Percentiles rank a stretch among this genome's conserved stretches.
phyloP scores from a whole-genome alignment of 208 protist genomes.

The Blechomonas ayalai region DNA sequence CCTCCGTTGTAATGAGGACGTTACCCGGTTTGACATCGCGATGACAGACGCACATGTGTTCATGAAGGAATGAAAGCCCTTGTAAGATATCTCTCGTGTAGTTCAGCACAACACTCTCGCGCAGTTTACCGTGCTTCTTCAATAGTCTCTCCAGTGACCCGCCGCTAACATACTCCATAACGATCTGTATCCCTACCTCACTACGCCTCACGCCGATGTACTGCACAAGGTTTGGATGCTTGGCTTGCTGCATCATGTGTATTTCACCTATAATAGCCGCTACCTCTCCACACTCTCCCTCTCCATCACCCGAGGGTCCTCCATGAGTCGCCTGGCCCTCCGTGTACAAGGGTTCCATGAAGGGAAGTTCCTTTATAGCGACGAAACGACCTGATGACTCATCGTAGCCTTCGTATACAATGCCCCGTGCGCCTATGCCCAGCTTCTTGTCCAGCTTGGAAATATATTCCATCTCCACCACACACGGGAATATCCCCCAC shows the following conservation, averaged over 20 bases:
- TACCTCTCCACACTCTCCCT: constrained; percentile 14
- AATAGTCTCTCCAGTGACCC: constrained; percentile 74
- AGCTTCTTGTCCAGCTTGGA: constrained; percentile 69
- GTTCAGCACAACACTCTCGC: constrained; percentile 59
- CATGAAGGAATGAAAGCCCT: constrained; percentile 80
- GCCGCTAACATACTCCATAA: constrained; percentile 88
- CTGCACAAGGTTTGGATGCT: constrained; percentile 68
- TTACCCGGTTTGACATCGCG: constrained; percentile 90
- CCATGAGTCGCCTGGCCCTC: not conserved
- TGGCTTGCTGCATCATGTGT: constrained; percentile 57
- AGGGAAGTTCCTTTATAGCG: constrained; percentile 82
- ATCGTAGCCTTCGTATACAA: constrained; percentile 83
- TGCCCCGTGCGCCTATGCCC: constrained; percentile 60
- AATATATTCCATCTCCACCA: constrained; percentile 23
- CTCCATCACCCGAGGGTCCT: constrained; percentile 3
- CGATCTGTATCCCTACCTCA: constrained; percentile 60
- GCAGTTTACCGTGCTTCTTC: constrained; percentile 39
- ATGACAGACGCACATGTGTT: constrained; percentile 74
- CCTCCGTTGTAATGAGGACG: constrained; percentile 80
- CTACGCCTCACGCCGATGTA: constrained; percentile 77
- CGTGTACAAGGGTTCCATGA: constrained; percentile 19
- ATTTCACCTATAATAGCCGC: constrained; percentile 63
- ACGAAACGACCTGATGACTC: constrained; percentile 73
- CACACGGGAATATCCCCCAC: too few relatives aligned
- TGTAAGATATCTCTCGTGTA: constrained; percentile 73